phyloP scores from a whole-genome alignment of 2,329 filamentous ascomycete genomes.

The Cladophialophora immunda region DNA sequence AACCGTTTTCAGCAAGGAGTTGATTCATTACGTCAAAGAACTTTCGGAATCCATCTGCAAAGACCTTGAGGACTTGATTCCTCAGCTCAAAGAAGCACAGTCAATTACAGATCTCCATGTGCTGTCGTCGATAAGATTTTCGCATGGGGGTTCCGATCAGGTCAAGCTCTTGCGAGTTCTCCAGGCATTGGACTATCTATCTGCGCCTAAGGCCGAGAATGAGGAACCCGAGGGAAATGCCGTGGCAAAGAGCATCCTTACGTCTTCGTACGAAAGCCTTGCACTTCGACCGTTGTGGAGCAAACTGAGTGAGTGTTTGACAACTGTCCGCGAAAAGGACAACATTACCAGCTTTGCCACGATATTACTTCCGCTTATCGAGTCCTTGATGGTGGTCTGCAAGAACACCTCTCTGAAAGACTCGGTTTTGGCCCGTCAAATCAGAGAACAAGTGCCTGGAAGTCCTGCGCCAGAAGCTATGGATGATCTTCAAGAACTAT shows the following conservation, averaged over 20 bases:
- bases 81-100: slow-evolving; percentile 84
- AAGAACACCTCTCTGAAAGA: slow-evolving; percentile 92
- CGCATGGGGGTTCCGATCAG: slow-evolving; percentile 93
- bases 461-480: slow-evolving; percentile 70
- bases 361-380: slow-evolving; percentile 91
- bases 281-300: slow-evolving; percentile 93
- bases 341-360: slow-evolving; percentile 98
- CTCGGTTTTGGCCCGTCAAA: slow-evolving; percentile 58
- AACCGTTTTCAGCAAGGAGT: slow-evolving; percentile 88
- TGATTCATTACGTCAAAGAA: slow-evolving; percentile 84
- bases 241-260: slow-evolving; percentile 79
- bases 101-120: slow-evolving; percentile 95
- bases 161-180: slow-evolving; percentile 92
- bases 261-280: slow-evolving; percentile 86
- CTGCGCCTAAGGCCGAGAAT: slow-evolving; percentile 76
- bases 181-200: slow-evolving; percentile 93
- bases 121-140: slow-evolving; percentile 92
- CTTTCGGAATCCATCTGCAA: slow-evolving; percentile 84
- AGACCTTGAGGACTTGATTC: slow-evolving; percentile 84
- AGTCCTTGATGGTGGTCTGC: slow-evolving; percentile 98
- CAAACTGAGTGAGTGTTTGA: slow-evolving; percentile 87
- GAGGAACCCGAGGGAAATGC: slow-evolving; percentile 63
- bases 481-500: slow-evolving; percentile 78
- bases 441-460: slow-evolving; percentile 75
- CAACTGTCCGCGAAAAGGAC: slow-evolving; percentile 86